Evolutionary conservation across 2,329 filamentous ascomycete species (phyloP).

Genomic region (Alternaria sp.): DNA sequence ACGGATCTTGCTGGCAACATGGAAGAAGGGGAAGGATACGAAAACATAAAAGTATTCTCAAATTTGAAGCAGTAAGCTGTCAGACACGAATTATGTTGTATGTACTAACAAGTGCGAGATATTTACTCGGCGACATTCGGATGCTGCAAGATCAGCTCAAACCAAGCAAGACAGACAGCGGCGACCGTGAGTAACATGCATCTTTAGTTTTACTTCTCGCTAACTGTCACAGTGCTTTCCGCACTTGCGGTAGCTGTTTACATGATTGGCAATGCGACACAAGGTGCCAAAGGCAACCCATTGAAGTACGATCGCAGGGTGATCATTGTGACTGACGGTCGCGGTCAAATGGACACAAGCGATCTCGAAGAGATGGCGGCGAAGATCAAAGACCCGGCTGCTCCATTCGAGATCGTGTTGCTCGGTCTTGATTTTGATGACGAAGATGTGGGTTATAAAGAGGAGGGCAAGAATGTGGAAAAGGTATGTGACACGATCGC

Average conservation of each 20-base stretch:
- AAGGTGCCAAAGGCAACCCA: constrained; percentile 62
- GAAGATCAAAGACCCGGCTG: constrained; percentile 72
- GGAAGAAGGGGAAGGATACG: constrained; percentile 72
- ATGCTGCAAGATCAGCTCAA: constrained; percentile 68
- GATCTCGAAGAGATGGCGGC: constrained; percentile 71
- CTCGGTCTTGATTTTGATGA: constrained; percentile 95
- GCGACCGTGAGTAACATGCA: constrained; percentile 67
- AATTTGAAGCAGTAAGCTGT: constrained; percentile 64
- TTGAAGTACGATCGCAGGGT: constrained; percentile 59
- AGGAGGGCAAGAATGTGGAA: constrained; percentile 76
- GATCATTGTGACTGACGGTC: constrained; percentile 83
- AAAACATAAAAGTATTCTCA: constrained; percentile 77
- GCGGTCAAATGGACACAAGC: constrained; percentile 73
- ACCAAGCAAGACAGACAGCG: constrained; percentile 70
- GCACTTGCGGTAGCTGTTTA: constrained; percentile 84
- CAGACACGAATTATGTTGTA: too few relatives aligned
- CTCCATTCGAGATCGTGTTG: constrained; percentile 76
- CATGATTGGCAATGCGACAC: constrained; percentile 89
- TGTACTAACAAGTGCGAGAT: constrained; percentile 42
- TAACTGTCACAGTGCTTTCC: constrained; percentile 65
- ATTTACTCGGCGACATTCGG: constrained; percentile 72
- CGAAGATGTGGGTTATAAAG: constrained; percentile 85
- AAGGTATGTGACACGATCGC: constrained; percentile 62
- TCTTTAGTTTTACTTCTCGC: constrained; percentile 15
- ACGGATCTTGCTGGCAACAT: constrained; percentile 55